phyloP scores from a whole-genome alignment of 2,329 filamentous ascomycete species.

The Bimuria novae-zelandiae region DNA sequence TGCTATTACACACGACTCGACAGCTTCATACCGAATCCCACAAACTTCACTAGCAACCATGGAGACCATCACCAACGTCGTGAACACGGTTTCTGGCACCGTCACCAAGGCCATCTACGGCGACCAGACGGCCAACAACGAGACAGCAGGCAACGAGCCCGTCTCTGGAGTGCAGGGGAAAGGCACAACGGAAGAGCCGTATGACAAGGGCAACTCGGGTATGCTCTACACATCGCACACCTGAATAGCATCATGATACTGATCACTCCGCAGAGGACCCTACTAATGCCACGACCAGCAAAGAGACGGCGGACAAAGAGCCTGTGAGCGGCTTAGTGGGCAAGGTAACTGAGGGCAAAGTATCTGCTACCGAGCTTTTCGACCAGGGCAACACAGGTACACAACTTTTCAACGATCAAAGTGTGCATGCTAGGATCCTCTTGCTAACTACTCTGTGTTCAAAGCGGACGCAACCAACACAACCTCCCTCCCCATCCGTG shows the following conservation, averaged over 20 bases:
- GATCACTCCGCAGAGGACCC: background rate
- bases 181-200: conserved; percentile 72
- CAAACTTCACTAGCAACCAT: conserved; percentile 24
- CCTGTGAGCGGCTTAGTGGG: conserved; percentile 75
- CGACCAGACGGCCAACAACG: conserved; percentile 45
- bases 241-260: background rate
- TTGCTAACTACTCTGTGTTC: background rate
- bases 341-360: conserved; percentile 70
- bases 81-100: conserved; percentile 33
- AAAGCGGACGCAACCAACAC: conserved; percentile 11
- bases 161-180: conserved; percentile 71
- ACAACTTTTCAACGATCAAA: conserved; percentile 15
- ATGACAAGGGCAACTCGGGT: conserved; percentile 76
- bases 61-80: conserved; percentile 47
- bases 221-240: conserved; percentile 21
- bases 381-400: conserved; percentile 75
- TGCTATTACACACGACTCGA: background rate
- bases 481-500: conserved; percentile 8
- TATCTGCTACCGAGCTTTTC: conserved; percentile 71
- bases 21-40: background rate
- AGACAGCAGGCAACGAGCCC: conserved; percentile 63
- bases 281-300: conserved; percentile 36
- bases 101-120: conserved; percentile 47
- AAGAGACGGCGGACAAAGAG: conserved; percentile 58
- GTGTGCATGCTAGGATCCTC: background rate